Base-by-base conservation (phyloP, 2,329 filamentous ascomycete species). In the Aspergillus nomiae region DNA sequence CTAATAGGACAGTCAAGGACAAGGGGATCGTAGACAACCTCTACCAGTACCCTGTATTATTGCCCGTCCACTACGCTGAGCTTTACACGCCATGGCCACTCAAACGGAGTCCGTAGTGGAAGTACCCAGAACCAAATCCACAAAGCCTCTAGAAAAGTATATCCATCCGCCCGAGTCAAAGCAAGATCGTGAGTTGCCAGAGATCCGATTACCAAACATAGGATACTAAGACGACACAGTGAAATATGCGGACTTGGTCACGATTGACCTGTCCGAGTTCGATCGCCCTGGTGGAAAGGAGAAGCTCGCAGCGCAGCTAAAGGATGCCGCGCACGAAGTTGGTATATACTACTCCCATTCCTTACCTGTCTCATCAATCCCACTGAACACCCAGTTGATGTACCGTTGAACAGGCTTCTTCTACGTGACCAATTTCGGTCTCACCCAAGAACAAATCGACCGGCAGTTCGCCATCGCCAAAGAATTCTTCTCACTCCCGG, bases 401-500 rank as follows among this genome's bases (percentile, higher is more conserved):
- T 26, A n/a, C 12, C 59, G 19, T 11, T 7, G 14, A 9, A 19
- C 51, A 63, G 84, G 86, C 0, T 86, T 89, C 77, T 89, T 89
- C 77, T 88, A 89, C 67, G 82, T 89, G 36, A 84, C 81, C 65
- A 87, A 88, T 74, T 87, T 85, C 64, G 86, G 86, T 26, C 77
- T 89, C 2, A 78, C 75, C 0, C 84, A 88, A 70, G 84, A 85
- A 38, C 76, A 87, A 71, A 81, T 89, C 5, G 83, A 89, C 67
- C 75, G 79, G 0, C 87, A 89, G 67, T 89, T 87, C 68, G 84
- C 86, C 14, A 82, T 89, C 4, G 86, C 82, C 4, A 84, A 84
- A 63, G 77, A 83, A 36, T 80, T 89, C 65, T 87, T 87, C 71
- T 71, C 83, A 9, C 77, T 89, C 0, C 78, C 85, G 0, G 75